Conservation (phyloP, 352 stramenopile genomes). For the Peronosclerospora sorghi region DNA sequence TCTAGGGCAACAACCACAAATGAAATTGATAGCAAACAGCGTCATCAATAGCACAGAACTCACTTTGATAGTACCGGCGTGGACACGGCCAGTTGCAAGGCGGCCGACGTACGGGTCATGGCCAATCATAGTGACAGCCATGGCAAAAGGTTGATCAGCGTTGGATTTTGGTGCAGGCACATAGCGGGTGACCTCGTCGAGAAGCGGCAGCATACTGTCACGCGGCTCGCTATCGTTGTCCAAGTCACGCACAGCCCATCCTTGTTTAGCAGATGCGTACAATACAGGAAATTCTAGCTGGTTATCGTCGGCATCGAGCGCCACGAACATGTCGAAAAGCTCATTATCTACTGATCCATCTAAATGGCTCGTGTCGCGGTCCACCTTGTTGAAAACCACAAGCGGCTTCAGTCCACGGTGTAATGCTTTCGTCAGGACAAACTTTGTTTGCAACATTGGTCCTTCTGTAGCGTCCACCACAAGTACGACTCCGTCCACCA, state of each 20-base stretch:
- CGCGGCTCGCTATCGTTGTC: constrained; percentile 47
- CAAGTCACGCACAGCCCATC: constrained; percentile 90
- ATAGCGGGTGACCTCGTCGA: no score
- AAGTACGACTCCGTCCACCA: no score
- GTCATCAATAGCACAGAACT: neutral
- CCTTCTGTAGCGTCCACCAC: no score
- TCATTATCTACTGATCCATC: constrained; percentile 94
- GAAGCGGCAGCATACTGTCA: constrained; percentile 91
- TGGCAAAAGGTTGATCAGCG: constrained; percentile 84
- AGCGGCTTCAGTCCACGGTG: no score
- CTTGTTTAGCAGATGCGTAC: constrained; percentile 92
- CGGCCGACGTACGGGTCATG: constrained; percentile 96
- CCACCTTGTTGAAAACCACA: no score
- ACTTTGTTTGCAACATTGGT: no score
- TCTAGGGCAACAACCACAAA: no score
- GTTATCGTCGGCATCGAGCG: constrained; percentile 87
- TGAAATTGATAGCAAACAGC: no score
- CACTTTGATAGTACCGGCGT: constrained; percentile 84
- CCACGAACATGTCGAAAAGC: constrained; percentile 95
- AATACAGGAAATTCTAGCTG: constrained; percentile 96
- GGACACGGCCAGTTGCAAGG: constrained; percentile 93
- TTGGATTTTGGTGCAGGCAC: no score
- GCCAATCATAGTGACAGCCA: constrained; percentile 93
- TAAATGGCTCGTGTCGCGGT: no score
- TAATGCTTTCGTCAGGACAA: no score